phyloP scores from a whole-genome alignment of 768 basidiomycete species.

The Hydnomerulius pinastri region DNA sequence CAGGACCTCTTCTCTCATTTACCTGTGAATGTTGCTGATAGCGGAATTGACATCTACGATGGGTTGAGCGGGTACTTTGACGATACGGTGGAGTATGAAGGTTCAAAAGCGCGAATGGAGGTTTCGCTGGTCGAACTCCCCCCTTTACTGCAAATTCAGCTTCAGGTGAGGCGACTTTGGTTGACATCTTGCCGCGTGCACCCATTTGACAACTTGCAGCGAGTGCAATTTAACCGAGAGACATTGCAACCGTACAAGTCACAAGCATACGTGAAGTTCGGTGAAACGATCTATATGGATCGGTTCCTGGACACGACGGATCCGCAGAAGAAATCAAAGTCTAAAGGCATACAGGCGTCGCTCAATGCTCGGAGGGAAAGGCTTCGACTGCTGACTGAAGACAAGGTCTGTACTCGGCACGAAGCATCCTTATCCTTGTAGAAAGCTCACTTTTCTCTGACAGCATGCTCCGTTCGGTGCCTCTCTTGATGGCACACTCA shows the following conservation, averaged over 20 bases:
- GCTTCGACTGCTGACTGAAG: slow-evolving; percentile 64
- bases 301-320: slow-evolving; percentile 84
- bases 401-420: slow-evolving; percentile 54
- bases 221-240: slow-evolving; percentile 93
- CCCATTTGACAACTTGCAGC: slow-evolving; percentile 42
- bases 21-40: slow-evolving; percentile 89
- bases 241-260: slow-evolving; percentile 93
- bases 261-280: slow-evolving; percentile 92
- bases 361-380: slow-evolving; percentile 67
- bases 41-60: slow-evolving; percentile 91
- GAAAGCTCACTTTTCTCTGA: neutral
- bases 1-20: slow-evolving; percentile 94
- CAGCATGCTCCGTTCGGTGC: slow-evolving; percentile 64
- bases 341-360: slow-evolving; percentile 69
- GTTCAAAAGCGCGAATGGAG: slow-evolving; percentile 85
- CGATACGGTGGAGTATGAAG: slow-evolving; percentile 84
- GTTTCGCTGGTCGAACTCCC: slow-evolving; percentile 84
- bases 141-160: slow-evolving; percentile 89
- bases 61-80: slow-evolving; percentile 91
- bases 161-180: slow-evolving; percentile 67
- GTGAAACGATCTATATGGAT: slow-evolving; percentile 85
- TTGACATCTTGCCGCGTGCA: neutral
- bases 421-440: neutral
- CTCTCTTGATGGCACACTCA: slow-evolving; percentile 54
- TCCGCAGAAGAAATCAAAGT: slow-evolving; percentile 65